phyloP scores from a whole-genome alignment of 1,139 yeast genomes.

The Geotrichum carabidarum region DNA sequence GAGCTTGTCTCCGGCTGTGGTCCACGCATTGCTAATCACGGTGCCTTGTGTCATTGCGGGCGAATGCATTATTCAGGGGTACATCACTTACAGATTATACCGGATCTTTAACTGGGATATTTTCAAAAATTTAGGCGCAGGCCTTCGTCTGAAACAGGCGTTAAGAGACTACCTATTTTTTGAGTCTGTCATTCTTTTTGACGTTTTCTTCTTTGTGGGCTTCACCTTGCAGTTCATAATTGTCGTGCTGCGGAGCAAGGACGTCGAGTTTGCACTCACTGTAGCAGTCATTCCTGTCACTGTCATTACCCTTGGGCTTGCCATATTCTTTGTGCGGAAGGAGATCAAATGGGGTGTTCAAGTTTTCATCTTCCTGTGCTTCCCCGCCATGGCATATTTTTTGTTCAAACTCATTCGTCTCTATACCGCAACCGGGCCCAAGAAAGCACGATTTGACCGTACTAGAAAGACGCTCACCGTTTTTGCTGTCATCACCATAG shows the following conservation, averaged over 20 bases:
- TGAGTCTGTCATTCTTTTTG: slow-evolving; percentile 43
- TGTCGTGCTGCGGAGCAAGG: slow-evolving; percentile 44
- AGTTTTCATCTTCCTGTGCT: slow-evolving; percentile 37
- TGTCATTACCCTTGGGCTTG: slow-evolving; percentile 39
- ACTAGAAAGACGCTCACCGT: slow-evolving; percentile 48
- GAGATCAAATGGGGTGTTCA: slow-evolving; percentile 39
- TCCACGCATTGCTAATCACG: slow-evolving; percentile 42
- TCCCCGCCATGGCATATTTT: slow-evolving; percentile 48
- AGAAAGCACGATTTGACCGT: slow-evolving; percentile 39
- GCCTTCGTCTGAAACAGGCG: slow-evolving; percentile 41
- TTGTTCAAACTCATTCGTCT: slow-evolving; percentile 48
- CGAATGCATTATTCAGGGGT: slow-evolving; percentile 40
- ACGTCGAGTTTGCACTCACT: slow-evolving; percentile 49
- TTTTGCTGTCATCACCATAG: slow-evolving; percentile 47
- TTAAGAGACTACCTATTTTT: slow-evolving; percentile 42
- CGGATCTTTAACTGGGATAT: slow-evolving; percentile 48
- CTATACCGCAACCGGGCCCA: slow-evolving; percentile 45
- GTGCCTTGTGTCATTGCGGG: slow-evolving; percentile 45
- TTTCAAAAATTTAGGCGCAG: slow-evolving; percentile 51
- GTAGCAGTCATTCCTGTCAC: slow-evolving; percentile 49
- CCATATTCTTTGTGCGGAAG: slow-evolving; percentile 42
- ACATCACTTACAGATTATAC: slow-evolving; percentile 40
- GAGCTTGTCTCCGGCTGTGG: slow-evolving; percentile 3
- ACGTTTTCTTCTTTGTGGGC: slow-evolving; percentile 50
- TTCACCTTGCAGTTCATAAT: slow-evolving; percentile 52